Conservation (phyloP, 805 yeast species). For the Metschnikowia vanudenii region DNA sequence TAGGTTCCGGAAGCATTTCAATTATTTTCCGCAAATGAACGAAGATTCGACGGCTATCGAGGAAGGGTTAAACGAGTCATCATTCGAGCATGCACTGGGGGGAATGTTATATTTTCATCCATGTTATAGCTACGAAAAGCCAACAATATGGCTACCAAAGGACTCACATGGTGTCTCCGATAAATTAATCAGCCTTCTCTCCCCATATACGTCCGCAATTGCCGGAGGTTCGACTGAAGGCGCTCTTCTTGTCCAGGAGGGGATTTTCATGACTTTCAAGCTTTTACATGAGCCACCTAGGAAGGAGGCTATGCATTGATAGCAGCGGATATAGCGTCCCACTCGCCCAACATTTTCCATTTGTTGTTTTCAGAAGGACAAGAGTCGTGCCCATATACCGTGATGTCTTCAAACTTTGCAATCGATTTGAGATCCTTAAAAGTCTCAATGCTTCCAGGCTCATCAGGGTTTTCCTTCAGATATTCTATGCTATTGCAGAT, state of each 20-base stretch:
- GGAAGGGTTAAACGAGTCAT: slow-evolving; percentile 1
- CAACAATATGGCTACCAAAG: slow-evolving; percentile 40
- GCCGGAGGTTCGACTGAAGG: slow-evolving; percentile 16
- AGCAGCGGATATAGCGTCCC: slow-evolving; percentile 17
- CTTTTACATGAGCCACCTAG: slow-evolving; percentile 14
- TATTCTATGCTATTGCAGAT: slow-evolving; percentile 13
- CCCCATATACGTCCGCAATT: slow-evolving; percentile 4
- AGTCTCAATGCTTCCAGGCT: slow-evolving; percentile 5
- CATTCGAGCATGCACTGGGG: neutral
- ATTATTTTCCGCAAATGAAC: slow-evolving; percentile 25
- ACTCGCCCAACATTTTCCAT: slow-evolving; percentile 16
- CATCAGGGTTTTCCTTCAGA: slow-evolving; percentile 1
- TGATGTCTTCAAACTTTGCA: slow-evolving; percentile 13
- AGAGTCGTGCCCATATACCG: slow-evolving; percentile 19
- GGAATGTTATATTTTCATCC: slow-evolving; percentile 36
- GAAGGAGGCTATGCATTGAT: slow-evolving; percentile 8
- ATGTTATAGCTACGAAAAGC: slow-evolving; percentile 35
- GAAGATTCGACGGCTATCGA: slow-evolving; percentile 1
- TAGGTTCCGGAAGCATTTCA: slow-evolving; percentile 34
- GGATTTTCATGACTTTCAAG: slow-evolving; percentile 7
- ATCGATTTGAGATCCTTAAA: slow-evolving; percentile 14
- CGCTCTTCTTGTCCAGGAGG: slow-evolving; percentile 10
- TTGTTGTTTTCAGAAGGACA: slow-evolving; percentile 16
- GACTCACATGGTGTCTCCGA: slow-evolving; percentile 14
- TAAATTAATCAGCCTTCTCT: slow-evolving; percentile 5